phyloP scores from a whole-genome alignment of 352 stramenopile species.

The Phytophthora sp. region DNA sequence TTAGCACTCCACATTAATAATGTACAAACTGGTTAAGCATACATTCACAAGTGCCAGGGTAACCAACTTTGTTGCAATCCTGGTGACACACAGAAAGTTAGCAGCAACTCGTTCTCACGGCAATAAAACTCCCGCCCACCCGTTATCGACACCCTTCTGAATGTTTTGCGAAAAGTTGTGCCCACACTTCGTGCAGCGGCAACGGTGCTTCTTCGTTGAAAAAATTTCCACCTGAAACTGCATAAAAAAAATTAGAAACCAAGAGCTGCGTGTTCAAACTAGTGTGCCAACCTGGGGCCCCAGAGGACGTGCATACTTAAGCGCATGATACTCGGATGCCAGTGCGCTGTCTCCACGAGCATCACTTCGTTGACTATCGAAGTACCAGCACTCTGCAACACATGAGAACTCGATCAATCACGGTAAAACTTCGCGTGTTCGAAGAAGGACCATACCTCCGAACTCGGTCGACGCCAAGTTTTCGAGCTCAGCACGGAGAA shows the following conservation, averaged over 20 bases:
- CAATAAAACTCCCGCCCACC: no score
- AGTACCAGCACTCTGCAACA: constrained; percentile 80
- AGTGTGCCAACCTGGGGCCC: constrained; percentile 54
- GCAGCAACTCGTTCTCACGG: no score
- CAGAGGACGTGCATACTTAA: constrained; percentile 64
- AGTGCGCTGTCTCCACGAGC: constrained; percentile 27
- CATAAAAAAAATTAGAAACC: not conserved
- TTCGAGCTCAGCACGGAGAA: constrained; percentile 58
- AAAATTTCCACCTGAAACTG: constrained; percentile 79
- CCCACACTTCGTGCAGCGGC: constrained; percentile 52
- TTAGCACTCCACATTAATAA: not conserved
- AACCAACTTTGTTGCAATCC: constrained; percentile 75
- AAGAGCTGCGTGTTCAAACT: no score
- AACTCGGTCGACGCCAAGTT: constrained; percentile 36
- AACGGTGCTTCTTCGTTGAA: constrained; percentile 72
- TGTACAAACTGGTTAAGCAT: not conserved
- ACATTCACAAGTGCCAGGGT: constrained; percentile 66
- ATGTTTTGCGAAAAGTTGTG: constrained; percentile 63
- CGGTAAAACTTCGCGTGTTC: not conserved
- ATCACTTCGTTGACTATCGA: constrained; percentile 56
- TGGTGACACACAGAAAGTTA: no score
- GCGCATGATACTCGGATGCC: constrained; percentile 41
- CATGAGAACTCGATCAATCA: not conserved
- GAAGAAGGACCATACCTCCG: constrained; percentile 32
- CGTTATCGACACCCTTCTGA: constrained; percentile 82